phyloP scores from a whole-genome alignment of 306 rosid genomes.

The Clitoria ternatea region DNA sequence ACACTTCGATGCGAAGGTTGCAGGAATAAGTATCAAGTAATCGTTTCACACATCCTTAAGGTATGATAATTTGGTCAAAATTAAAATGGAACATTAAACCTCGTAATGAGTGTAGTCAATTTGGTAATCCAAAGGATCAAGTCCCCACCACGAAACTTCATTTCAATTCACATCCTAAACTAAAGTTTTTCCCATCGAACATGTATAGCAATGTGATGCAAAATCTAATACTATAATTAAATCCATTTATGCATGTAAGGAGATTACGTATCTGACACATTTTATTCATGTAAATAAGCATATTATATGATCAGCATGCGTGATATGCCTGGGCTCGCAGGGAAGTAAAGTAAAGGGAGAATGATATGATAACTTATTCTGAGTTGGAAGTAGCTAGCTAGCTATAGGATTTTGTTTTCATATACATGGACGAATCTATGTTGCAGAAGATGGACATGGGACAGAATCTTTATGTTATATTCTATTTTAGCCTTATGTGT shows the following conservation, averaged over 20 bases:
- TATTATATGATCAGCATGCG: conserved; percentile 43
- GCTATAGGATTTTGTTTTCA: not conserved
- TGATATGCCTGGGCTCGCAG: conserved; percentile 50
- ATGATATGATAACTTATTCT: not conserved
- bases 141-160: conserved; percentile 31
- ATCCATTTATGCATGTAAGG: not conserved
- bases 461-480: conserved; percentile 30
- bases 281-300: not conserved
- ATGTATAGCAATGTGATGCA: not conserved
- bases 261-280: not conserved
- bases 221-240: not conserved
- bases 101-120: conserved; percentile 61
- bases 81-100: conserved; percentile 19
- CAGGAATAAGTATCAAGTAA: not conserved
- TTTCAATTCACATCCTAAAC: conserved; percentile 6
- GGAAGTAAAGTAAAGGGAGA: not conserved
- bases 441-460: conserved; percentile 14
- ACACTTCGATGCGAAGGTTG: not conserved
- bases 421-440: not conserved
- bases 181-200: conserved; percentile 1
- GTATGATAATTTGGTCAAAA: conserved; percentile 44
- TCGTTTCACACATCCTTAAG: too few relatives aligned
- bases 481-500: not conserved
- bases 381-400: not conserved
- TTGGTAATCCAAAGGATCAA: conserved; percentile 13